These are phyloP conservation scores for Ustilago cynodontis DNA, from an alignment of 1,284 basidiomycete species.

Conservation along the genomic window DNA sequence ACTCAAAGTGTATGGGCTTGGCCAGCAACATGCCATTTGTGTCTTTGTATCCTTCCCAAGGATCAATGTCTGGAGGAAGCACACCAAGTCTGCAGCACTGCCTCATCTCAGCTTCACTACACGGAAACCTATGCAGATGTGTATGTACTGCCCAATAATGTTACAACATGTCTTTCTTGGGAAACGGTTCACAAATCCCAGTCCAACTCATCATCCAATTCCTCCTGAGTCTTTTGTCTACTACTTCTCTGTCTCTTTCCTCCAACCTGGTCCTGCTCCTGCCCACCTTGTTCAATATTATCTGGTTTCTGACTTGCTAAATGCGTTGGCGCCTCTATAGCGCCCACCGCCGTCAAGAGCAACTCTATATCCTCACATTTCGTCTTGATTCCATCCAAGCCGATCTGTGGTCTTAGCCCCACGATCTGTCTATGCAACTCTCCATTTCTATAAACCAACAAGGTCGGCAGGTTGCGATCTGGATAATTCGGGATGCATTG, in stretches of 20 bases:
- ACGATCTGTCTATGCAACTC: slow-evolving; percentile 87
- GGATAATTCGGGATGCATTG: slow-evolving; percentile 95
- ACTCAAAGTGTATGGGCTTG: too few species aligned
- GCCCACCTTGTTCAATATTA: slow-evolving; percentile 21
- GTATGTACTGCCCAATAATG: background rate
- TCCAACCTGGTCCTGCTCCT: slow-evolving; percentile 30
- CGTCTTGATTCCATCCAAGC: slow-evolving; percentile 77
- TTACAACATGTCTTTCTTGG: background rate
- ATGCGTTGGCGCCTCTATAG: slow-evolving; percentile 52
- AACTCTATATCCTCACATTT: slow-evolving; percentile 75
- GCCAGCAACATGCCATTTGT: too few species aligned
- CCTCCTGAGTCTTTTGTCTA: slow-evolving; percentile 58
- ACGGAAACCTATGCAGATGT: too few species aligned
- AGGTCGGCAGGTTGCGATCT: slow-evolving; percentile 88
- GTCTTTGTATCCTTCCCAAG: too few species aligned
- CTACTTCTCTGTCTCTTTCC: slow-evolving; percentile 28
- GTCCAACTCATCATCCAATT: slow-evolving; percentile 67
- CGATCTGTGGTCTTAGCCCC: slow-evolving; percentile 77
- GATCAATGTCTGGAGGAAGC: too few species aligned
- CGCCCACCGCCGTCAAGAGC: slow-evolving; percentile 64
- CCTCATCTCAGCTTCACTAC: too few species aligned
- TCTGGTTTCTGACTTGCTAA: slow-evolving; percentile 24
- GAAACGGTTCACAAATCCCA: slow-evolving; percentile 56
- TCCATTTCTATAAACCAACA: slow-evolving; percentile 91
- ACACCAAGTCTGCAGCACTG: too few species aligned